These are phyloP conservation scores for Pulveroboletus sp. DNA, from an alignment of 768 basidiomycete species.

Conservation along the genomic window DNA sequence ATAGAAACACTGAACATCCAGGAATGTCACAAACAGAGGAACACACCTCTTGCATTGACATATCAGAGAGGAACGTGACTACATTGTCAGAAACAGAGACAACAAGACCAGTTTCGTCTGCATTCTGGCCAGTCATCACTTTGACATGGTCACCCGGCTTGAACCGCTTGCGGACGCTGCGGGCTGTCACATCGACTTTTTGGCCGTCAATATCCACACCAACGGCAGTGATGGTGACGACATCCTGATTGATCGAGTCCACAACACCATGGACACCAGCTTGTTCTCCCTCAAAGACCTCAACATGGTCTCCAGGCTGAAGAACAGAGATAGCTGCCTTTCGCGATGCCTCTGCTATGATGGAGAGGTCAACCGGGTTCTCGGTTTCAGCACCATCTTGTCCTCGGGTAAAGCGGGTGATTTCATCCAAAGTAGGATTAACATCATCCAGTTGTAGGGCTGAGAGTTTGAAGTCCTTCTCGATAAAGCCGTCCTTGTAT, in stretches of 20 bases:
- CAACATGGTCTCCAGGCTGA: slow-evolving; percentile 97
- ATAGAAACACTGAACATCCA: neutral
- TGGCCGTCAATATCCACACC: slow-evolving; percentile 84
- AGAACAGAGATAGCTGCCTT: slow-evolving; percentile 89
- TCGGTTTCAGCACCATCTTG: slow-evolving; percentile 68
- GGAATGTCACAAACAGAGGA: neutral
- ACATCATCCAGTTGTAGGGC: slow-evolving; percentile 81
- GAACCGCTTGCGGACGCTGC: slow-evolving; percentile 91
- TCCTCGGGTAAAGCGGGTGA: slow-evolving; percentile 80
- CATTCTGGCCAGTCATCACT: slow-evolving; percentile 93
- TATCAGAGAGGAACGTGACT: slow-evolving; percentile 95
- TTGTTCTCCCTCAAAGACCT: slow-evolving; percentile 97
- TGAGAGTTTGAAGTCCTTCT: slow-evolving; percentile 89
- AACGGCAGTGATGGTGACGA: slow-evolving; percentile 76
- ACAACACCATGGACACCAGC: slow-evolving; percentile 89
- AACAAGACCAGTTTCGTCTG: slow-evolving; percentile 93
- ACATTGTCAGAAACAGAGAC: slow-evolving; percentile 86
- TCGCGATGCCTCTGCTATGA: slow-evolving; percentile 88
- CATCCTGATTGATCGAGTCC: slow-evolving; percentile 81
- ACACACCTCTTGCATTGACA: slow-evolving; percentile 89
- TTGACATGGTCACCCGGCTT: slow-evolving; percentile 98
- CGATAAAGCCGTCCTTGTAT: slow-evolving; percentile 90
- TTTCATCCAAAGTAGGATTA: slow-evolving; percentile 94
- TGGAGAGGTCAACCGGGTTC: slow-evolving; percentile 75
- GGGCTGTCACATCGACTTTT: slow-evolving; percentile 78